Evolutionary conservation across 2,329 filamentous ascomycete species (phyloP).

Genomic region (Beauveria varroae): DNA sequence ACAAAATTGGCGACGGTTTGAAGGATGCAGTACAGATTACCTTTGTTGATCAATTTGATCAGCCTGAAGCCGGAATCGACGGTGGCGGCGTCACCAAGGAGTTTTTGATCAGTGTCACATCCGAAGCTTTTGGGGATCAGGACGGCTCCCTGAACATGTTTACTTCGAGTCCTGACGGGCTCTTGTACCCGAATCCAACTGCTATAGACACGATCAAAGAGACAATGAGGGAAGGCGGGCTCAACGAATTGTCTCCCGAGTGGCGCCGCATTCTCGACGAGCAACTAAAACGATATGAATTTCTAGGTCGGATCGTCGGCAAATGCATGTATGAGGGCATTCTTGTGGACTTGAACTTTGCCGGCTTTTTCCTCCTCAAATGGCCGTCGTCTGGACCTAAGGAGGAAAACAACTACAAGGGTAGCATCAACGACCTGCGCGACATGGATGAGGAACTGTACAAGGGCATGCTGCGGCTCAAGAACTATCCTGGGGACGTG

Average conservation of each 20-base stretch:
- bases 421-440: conserved; percentile 89
- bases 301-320: conserved; percentile 84
- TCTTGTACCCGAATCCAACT: conserved; percentile 82
- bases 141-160: conserved; percentile 54
- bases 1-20: conserved; percentile 67
- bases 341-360: conserved; percentile 85
- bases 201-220: conserved; percentile 63
- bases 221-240: conserved; percentile 41
- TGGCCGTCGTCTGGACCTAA: conserved; percentile 69
- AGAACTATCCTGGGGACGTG: conserved; percentile 78
- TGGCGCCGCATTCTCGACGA: conserved; percentile 52
- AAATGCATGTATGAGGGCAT: conserved; percentile 98
- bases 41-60: conserved; percentile 86
- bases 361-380: conserved; percentile 91
- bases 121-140: conserved; percentile 65
- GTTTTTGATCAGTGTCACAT: conserved; percentile 83
- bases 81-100: conserved; percentile 97
- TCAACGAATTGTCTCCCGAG: conserved; percentile 44
- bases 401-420: conserved; percentile 67
- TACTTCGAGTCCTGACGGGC: conserved; percentile 72
- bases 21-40: conserved; percentile 97
- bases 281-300: conserved; percentile 73
- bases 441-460: conserved; percentile 90
- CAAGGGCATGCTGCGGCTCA: conserved; percentile 72
- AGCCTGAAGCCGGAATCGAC: conserved; percentile 87